A percentile compares a stretch with the other conserved stretches of the same genome.
Conservation (phyloP, 768 basidiomycete species). For the Tephrocybe sp. region DNA sequence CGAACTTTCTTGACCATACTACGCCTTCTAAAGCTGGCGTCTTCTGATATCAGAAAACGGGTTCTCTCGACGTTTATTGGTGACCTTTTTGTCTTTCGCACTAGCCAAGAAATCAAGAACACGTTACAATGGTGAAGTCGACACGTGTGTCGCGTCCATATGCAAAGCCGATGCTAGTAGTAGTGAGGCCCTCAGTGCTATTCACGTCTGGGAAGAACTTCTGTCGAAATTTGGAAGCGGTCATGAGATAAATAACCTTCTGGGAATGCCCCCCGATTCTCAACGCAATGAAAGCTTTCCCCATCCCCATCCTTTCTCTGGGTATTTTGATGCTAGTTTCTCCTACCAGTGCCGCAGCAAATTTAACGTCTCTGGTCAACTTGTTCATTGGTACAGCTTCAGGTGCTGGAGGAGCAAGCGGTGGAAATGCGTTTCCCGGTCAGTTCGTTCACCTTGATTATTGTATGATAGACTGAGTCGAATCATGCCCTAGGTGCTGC, state of each 20-base stretch:
- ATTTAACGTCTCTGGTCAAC: slow-evolving; percentile 48
- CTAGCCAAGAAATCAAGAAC: no score
- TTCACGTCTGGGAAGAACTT: neutral
- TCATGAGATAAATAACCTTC: neutral
- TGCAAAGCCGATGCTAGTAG: no score
- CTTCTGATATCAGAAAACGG: no score
- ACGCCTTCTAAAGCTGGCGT: no score
- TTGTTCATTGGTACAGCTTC: slow-evolving; percentile 36
- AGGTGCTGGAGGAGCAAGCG: neutral
- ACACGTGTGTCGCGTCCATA: slow-evolving; percentile 6
- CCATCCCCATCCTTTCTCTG: neutral
- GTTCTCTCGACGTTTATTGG: no score
- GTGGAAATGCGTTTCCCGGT: neutral
- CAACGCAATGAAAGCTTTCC: slow-evolving; percentile 3
- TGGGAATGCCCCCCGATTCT: neutral
- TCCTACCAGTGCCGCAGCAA: slow-evolving; percentile 16
- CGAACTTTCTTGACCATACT: no score
- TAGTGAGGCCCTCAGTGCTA: no score
- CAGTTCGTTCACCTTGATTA: no score
- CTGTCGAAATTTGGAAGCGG: neutral
- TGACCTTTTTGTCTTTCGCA: no score
- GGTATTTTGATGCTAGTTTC: neutral
- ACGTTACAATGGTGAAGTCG: neutral
- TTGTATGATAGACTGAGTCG: no score
- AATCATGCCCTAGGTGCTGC: slow-evolving; percentile 33